Base-by-base conservation (phyloP, 2,329 filamentous ascomycete genomes). In the Cordyceps tenuipes region DNA sequence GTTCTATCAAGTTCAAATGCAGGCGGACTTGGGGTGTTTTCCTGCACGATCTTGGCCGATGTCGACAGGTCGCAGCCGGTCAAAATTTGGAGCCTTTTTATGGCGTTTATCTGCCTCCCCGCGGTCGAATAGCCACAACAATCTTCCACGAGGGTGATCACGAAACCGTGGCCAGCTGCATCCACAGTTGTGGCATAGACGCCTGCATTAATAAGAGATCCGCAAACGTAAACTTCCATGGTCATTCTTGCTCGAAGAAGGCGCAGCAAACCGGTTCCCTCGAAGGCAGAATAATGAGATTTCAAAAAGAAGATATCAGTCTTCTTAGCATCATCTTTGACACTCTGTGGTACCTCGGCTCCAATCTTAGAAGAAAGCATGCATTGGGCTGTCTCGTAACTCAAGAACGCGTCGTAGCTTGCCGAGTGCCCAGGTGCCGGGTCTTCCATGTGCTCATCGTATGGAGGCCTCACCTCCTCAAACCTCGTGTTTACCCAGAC, bases 171-270 rank as follows among this genome's bases (percentile, higher is more conserved):
- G 21, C 88, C 84, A 1, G 90, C 92, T 12, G 93, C 94, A 69
- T 97, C 94, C 63, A 96, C 80, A 3, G 91, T 91, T 1, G 93
- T 97, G 8, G 94, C 93, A 69, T 94, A 91, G 51, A 97, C 86
- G 36, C 91, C 92, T 41, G 95, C 78, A 68, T 97, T 97, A 48
- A 88, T 90, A 53, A 96, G 81, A 49, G 89, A 88, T 23, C 94
- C 94, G 68, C 90, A 95, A 26, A 97, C 83, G 72, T 89, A 97
- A 13, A 99, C 77, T 67, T 97, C 89, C 2, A 91, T 96, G 61
- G 96, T 85, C 65, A 97, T 86, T 64, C 86, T 89, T n/a, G 86
- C 85, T n/a, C 92, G 84, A 50, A 97, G 76, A n/a, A 85, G 80
- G 54, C 88, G 79, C 8, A 97, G 80, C 17, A 97, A 78, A 53